Evolutionary conservation across 2,329 filamentous ascomycete genomes (phyloP), one percentile per base, ranked within the genome.

Genomic region (Cladophialophora immunda): DNA sequence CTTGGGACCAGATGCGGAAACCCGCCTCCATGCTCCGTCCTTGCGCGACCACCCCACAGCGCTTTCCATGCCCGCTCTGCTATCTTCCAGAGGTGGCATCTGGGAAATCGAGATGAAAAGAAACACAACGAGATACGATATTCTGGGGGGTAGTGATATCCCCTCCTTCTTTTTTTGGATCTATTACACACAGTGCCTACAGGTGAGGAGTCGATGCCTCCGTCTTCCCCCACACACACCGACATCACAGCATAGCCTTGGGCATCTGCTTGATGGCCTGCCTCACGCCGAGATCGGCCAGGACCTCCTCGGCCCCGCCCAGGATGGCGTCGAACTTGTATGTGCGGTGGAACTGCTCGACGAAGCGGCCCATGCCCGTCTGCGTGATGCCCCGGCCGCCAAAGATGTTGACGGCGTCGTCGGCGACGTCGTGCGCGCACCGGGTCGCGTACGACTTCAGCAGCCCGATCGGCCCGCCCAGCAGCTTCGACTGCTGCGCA

Each of bases 181-280:
- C 19, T 25, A 9, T 50, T 50, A 50, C 45, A 50, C 3, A 50
- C 2, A 5, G 19, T 50, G 1, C 19, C 45, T 13, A 25, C 7
- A 50, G 22, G 8, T 13, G 9, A 50, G 22, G 8, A 13, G 3
- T 3, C 19, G 1, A 25, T 22, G n/a, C 25, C 47, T 0, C 13
- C 19, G 5, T 7, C 2, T 9, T 11, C 41, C 22, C 19, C 27
- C 9, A n/a, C 1, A 50, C 9, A 50, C 9, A 50, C 36, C 36
- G 36, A 17, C 3, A 55, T 65, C 45, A 68, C 38, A 96, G 77
- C 85, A 92, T 93, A 29, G 91, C 87, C 81, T 94, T 94, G 32
- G 93, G 93, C 83, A 97, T 94, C 71, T 87, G 86, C 78, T 90
- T 92, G 84, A 95, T 89, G 25, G 92, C 93, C 76, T 92, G 90